These are phyloP conservation scores for Thelephora ganbajun DNA, from an alignment of 768 basidiomycete species.

Conservation along the genomic window DNA sequence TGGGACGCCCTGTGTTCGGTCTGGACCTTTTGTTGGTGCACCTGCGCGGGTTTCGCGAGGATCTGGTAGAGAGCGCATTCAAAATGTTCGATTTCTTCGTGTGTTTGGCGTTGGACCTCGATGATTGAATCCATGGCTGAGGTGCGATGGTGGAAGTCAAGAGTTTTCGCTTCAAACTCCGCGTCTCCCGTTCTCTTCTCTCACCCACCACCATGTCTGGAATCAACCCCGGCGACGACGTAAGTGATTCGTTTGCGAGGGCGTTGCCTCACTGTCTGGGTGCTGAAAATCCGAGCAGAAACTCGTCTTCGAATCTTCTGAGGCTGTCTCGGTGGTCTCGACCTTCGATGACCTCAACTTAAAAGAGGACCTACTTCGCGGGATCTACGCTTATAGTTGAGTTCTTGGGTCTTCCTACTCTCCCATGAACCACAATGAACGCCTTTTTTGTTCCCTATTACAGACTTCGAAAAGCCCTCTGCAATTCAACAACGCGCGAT, in stretches of 20 bases:
- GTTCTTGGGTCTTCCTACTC: slow-evolving; percentile 13
- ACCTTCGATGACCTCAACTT: slow-evolving; percentile 84
- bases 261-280: neutral
- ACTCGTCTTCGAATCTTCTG: slow-evolving; percentile 92
- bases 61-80: slow-evolving; percentile 78
- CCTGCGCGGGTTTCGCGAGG: slow-evolving; percentile 49
- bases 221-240: slow-evolving; percentile 80
- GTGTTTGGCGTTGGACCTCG: slow-evolving; percentile 88
- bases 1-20: slow-evolving; percentile 85
- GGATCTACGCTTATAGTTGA: slow-evolving; percentile 93
- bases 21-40: slow-evolving; percentile 52
- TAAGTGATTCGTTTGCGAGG: slow-evolving; percentile 18
- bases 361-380: slow-evolving; percentile 91
- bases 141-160: slow-evolving; percentile 4
- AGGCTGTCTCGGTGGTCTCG: slow-evolving; percentile 78
- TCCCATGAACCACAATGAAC: neutral
- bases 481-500: slow-evolving; percentile 98
- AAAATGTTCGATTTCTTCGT: slow-evolving; percentile 91
- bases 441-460: neutral
- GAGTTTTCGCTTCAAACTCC: slow-evolving; percentile 39
- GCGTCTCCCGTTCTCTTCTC: slow-evolving; percentile 17
- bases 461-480: slow-evolving; percentile 94
- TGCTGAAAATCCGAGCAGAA: slow-evolving; percentile 31
- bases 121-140: slow-evolving; percentile 77
- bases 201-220: slow-evolving; percentile 55